Evolutionary conservation across 495 filamentous ascomycete species (phyloP), one percentile per base, ranked within the genome.

Genomic region (Letharia columbiana): DNA sequence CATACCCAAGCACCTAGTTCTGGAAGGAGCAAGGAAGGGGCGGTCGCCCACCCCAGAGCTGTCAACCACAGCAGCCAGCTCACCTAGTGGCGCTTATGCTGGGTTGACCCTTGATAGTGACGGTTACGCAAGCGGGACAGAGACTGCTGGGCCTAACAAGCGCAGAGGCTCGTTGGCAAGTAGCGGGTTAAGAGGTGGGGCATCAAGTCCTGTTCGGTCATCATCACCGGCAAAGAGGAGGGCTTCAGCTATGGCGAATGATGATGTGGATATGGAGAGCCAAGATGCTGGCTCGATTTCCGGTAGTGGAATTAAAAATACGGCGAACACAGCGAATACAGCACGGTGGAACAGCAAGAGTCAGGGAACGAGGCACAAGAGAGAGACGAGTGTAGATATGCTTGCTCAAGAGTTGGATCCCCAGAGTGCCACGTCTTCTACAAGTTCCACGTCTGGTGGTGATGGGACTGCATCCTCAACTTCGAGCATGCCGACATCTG

Each of bases 1-100:
- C 49, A 69, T 71, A 52, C 67, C 63, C 40, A 67, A 63, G 12
- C 69, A 66, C 61, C 60, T 69, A 37, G 67, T 65, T 23, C 45
- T 67, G n/a, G 67, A 66, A 61, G 60, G 58, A 33, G 61, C 67
- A 45, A 62, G 59, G 40, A 59, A 40, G 42, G 69, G 67, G 49
- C 35, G 69, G n/a, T 71, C 71, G 6, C 69, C 69, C 42, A 69
- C 62, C 18, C 69, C 65, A n/a, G 69, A 71, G 52, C n/a, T 61
- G 23, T 65, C 67, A 45, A 64, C 58, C 56, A 69, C 69, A 15
- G 63, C 64, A 10, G 60, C 85, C 62, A 89, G 87, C 72, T 89
- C 84, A 40, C 87, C 89, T 18, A 86, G 83, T 71, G 85, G 85
- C 68, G 88, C 88, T 69, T 92, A 86, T 82, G 84, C 88, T 70